Conservation (phyloP, 1,139 yeast species). For the Geotrichum fermentans region DNA sequence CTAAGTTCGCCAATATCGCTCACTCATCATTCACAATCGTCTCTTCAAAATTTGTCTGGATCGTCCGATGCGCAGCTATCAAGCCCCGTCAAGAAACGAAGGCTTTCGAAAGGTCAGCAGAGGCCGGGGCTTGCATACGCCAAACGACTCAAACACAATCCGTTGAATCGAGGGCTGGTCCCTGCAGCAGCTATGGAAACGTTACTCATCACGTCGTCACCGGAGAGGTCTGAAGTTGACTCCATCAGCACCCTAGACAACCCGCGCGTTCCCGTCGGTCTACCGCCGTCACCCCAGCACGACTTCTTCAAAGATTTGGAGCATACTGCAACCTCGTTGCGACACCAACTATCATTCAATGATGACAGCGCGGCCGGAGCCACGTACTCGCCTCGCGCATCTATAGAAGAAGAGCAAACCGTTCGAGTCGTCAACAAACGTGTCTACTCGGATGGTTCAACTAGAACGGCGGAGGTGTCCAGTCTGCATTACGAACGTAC, state of each 20-base stretch:
- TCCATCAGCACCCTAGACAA: neutral
- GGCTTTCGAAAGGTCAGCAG: neutral
- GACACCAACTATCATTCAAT: neutral
- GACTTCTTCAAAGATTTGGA: neutral
- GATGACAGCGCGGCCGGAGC: too few relatives aligned
- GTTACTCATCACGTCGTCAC: neutral
- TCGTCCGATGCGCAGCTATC: neutral
- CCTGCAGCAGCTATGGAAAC: neutral
- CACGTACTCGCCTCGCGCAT: too few relatives aligned
- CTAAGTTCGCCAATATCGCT: neutral
- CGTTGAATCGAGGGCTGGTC: neutral
- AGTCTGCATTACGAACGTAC: too few relatives aligned
- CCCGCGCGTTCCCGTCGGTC: neutral
- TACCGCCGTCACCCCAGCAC: neutral
- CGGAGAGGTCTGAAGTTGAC: neutral
- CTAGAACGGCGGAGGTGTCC: too few relatives aligned
- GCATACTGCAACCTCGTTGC: neutral
- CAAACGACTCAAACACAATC: neutral
- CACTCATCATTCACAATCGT: neutral
- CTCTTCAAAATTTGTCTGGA: neutral
- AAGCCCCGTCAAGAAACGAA: neutral
- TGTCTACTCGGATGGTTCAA: too few relatives aligned
- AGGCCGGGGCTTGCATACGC: constrained; percentile 2
- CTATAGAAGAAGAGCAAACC: too few relatives aligned
- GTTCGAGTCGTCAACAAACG: too few relatives aligned